phyloP scores from a whole-genome alignment of 139 green algal genomes.

The Coccomyxa sp. region DNA sequence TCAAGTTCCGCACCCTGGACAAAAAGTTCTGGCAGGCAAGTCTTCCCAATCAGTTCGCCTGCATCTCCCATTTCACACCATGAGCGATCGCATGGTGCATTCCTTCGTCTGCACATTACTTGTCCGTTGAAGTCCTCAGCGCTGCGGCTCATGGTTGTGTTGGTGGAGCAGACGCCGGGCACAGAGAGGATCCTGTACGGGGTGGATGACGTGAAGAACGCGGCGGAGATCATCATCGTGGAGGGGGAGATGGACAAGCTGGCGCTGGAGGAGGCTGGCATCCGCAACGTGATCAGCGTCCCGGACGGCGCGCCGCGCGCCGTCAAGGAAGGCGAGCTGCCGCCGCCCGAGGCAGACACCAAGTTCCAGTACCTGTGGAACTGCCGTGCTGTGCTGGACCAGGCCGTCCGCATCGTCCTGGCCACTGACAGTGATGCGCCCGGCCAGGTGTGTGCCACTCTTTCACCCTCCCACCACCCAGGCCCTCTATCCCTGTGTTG shows the following conservation, averaged over 20 bases:
- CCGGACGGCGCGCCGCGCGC: constrained; percentile 54
- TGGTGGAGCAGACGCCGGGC: constrained; percentile 37
- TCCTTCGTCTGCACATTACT: too few species aligned
- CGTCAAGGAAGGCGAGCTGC: constrained; percentile 47
- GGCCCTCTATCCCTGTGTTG: too few species aligned
- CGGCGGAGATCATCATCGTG: constrained; percentile 66
- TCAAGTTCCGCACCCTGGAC: constrained; percentile 79
- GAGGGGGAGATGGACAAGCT: constrained; percentile 96
- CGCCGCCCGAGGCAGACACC: constrained; percentile 50
- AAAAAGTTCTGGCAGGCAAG: constrained; percentile 74
- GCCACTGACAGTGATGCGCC: constrained; percentile 81
- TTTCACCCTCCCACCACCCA: background rate
- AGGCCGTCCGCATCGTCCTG: constrained; percentile 51
- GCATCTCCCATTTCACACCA: background rate
- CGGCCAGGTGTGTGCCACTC: constrained; percentile 30
- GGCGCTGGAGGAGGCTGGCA: constrained; percentile 68
- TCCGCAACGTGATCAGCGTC: constrained; percentile 60
- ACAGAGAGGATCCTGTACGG: constrained; percentile 85
- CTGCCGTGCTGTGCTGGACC: constrained; percentile 38
- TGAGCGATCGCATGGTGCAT: background rate
- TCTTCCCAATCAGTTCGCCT: background rate
- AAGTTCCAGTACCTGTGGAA: constrained; percentile 80
- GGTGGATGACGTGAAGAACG: constrained; percentile 67
- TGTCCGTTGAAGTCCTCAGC: too few species aligned
- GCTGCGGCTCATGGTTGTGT: background rate